Conservation (phyloP, 345 rosid species). For the Citrus cavaleriei region DNA sequence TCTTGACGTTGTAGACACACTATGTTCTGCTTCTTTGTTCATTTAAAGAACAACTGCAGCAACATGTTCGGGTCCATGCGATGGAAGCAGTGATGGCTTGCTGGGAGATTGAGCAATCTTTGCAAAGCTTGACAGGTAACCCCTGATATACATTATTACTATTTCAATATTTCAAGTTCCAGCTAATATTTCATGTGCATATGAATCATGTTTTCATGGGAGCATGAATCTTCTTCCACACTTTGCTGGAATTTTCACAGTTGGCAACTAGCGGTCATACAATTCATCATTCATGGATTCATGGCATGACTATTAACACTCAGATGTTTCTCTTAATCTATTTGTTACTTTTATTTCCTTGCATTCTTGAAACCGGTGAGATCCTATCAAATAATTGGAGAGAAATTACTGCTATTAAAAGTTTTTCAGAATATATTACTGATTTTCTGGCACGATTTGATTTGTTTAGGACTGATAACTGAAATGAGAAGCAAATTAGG, state of each 20-base stretch:
- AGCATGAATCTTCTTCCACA: background rate
- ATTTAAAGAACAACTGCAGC: constrained; percentile 96
- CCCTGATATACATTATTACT: background rate
- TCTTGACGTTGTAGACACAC: constrained; percentile 56
- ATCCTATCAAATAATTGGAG: background rate
- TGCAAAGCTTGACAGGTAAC: constrained; percentile 90
- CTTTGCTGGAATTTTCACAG: background rate
- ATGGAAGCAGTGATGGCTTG: constrained; percentile 99
- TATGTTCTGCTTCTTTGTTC: constrained; percentile 89
- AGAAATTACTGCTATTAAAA: background rate
- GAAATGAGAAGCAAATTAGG: background rate
- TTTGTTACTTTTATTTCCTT: background rate
- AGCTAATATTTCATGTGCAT: background rate
- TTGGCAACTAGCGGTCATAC: background rate
- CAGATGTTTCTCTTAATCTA: background rate
- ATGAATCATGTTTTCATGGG: background rate
- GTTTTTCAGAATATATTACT: background rate
- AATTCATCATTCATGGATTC: background rate
- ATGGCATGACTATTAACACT: background rate
- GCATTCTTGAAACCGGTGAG: background rate
- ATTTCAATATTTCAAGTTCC: background rate
- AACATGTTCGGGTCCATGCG: constrained; percentile 97
- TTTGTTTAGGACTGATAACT: background rate
- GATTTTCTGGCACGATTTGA: background rate
- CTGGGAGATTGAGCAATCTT: constrained; percentile 98